Evolutionary conservation across 306 rosid genomes (phyloP).

Genomic region (barrel medic (Medicago truncatula)): MtrunA17r5.0-ANR NC_053047.1:7957501-7958000

Average conservation of each 20-base stretch:
- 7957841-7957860: slow-evolving; percentile 84
- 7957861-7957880: slow-evolving; percentile 99
- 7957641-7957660: neutral
- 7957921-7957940: slow-evolving; percentile 85
- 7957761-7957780: neutral
- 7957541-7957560: slow-evolving; percentile 18
- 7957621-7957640: neutral
- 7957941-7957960: slow-evolving; percentile 98
- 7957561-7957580: neutral
- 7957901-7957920: slow-evolving; percentile 98
- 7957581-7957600: neutral
- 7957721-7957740: neutral
- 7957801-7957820: slow-evolving; percentile 33
- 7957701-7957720: neutral
- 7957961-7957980: slow-evolving; percentile 97
- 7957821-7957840: slow-evolving; percentile 97
- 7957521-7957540: slow-evolving; percentile 3
- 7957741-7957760: neutral
- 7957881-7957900: slow-evolving; percentile 95
- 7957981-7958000: slow-evolving; percentile 94
- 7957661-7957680: neutral
- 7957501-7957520: slow-evolving; percentile 11
- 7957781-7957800: slow-evolving; percentile 24
- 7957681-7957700: neutral
- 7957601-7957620: neutral